Conservation (phyloP, 2,329 filamentous ascomycete species). For the Cladosporium sphaerospermum region DNA sequence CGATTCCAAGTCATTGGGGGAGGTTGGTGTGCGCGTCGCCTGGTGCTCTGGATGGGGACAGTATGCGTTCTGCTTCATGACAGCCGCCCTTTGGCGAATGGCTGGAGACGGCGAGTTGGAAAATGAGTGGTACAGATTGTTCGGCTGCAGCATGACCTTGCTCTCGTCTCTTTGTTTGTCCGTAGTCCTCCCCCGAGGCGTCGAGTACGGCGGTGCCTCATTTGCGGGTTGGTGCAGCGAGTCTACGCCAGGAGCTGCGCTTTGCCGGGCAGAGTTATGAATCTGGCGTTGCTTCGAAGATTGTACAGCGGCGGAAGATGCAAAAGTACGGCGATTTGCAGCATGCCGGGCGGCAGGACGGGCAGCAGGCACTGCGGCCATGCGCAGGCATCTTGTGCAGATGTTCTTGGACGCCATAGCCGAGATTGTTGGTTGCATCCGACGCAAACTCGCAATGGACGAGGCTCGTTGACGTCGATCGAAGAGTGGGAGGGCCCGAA, state of each 20-base stretch:
- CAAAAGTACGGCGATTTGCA: slow-evolving; percentile 17
- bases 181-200: slow-evolving; percentile 2
- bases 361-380: slow-evolving; percentile 10
- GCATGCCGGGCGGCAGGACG: slow-evolving; percentile 10
- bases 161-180: slow-evolving; percentile 5
- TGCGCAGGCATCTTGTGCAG: slow-evolving; percentile 22
- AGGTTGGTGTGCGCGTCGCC: slow-evolving; percentile 62
- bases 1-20: slow-evolving; percentile 58
- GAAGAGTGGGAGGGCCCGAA: slow-evolving; percentile 10
- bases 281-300: slow-evolving; percentile 18
- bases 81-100: slow-evolving; percentile 80
- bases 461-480: neutral
- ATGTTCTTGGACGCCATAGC: slow-evolving; percentile 22
- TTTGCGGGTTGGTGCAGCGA: slow-evolving; percentile 11
- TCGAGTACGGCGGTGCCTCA: neutral
- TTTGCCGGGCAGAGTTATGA: slow-evolving; percentile 18
- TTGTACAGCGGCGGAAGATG: slow-evolving; percentile 17
- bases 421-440: neutral
- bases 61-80: slow-evolving; percentile 87
- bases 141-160: slow-evolving; percentile 3
- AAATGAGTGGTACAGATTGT: slow-evolving; percentile 77
- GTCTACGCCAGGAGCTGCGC: slow-evolving; percentile 16
- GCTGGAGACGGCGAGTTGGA: slow-evolving; percentile 81
- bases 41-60: slow-evolving; percentile 88
- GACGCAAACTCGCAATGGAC: neutral